Conservation (phyloP, 306 rosid species). For the Purshia tridentata region DNA sequence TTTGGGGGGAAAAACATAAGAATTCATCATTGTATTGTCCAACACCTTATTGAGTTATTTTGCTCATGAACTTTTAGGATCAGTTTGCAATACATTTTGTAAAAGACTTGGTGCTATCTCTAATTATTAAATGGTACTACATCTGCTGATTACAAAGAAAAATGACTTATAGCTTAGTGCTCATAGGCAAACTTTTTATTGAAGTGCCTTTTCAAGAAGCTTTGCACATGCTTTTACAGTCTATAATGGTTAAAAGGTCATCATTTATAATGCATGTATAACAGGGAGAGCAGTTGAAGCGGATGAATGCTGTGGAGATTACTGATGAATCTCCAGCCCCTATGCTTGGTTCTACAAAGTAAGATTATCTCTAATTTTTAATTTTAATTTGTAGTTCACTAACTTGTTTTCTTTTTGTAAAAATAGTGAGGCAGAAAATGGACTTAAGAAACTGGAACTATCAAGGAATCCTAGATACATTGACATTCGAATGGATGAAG, state of each 20-base stretch:
- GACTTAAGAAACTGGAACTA: conserved; percentile 41
- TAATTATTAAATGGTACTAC: neutral
- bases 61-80: neutral
- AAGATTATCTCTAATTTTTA: conserved; percentile 14
- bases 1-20: neutral
- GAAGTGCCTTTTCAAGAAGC: neutral
- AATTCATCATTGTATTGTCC: neutral
- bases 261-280: conserved; percentile 1
- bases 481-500: conserved; percentile 69
- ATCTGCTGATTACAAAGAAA: neutral
- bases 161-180: neutral
- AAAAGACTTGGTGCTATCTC: neutral
- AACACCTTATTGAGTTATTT: neutral
- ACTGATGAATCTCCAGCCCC: conserved; percentile 43
- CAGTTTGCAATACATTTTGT: neutral
- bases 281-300: conserved; percentile 62
- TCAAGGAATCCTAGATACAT: conserved; percentile 53
- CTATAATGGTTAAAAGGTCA: neutral
- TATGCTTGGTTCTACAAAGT: conserved; percentile 32
- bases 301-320: conserved; percentile 26
- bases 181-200: neutral
- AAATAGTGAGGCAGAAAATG: conserved; percentile 38
- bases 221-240: neutral
- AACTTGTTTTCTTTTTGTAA: conserved; percentile 29
- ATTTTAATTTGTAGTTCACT: conserved; percentile 12